Conservation (phyloP, 2,329 filamentous ascomycete genomes). For the Alternaria sp. region DNA sequence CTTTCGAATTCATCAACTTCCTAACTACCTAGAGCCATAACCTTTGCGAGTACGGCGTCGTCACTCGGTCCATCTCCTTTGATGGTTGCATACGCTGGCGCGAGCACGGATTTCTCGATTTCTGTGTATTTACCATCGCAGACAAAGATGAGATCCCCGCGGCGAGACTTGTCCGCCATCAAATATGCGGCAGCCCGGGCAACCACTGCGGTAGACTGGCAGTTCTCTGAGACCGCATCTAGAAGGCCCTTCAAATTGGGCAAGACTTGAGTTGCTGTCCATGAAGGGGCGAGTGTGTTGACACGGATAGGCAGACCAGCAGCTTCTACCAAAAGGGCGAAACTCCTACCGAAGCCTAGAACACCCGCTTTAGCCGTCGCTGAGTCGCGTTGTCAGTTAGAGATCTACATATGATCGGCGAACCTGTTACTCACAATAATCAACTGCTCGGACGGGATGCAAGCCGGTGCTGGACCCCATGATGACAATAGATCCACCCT, state of each 20-base stretch:
- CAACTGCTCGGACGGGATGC: slow-evolving; percentile 59
- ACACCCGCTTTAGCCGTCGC: slow-evolving; percentile 64
- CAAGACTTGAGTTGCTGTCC: slow-evolving; percentile 62
- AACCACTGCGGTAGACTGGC: slow-evolving; percentile 58
- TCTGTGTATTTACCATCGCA: slow-evolving; percentile 60
- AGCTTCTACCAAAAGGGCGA: slow-evolving; percentile 51
- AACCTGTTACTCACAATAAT: slow-evolving; percentile 56
- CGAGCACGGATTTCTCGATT: slow-evolving; percentile 57
- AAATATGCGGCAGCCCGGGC: slow-evolving; percentile 60
- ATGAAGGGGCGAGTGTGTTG: slow-evolving; percentile 64
- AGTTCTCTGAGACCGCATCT: slow-evolving; percentile 41
- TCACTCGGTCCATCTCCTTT: slow-evolving; percentile 30
- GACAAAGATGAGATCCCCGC: slow-evolving; percentile 64
- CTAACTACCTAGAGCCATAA: slow-evolving; percentile 22
- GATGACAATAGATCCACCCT: slow-evolving; percentile 63
- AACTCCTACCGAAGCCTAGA: slow-evolving; percentile 61
- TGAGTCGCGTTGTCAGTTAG: slow-evolving; percentile 24
- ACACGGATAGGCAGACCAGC: slow-evolving; percentile 60
- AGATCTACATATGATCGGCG: neutral
- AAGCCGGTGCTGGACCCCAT: slow-evolving; percentile 62
- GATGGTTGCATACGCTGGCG: slow-evolving; percentile 29
- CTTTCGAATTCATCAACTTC: neutral
- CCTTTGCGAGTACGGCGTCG: slow-evolving; percentile 29
- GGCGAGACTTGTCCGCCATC: slow-evolving; percentile 58
- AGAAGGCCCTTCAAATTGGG: slow-evolving; percentile 54